Evolutionary conservation across 768 basidiomycete species (phyloP).

Genomic region (Atractiella rhizophila): DNA sequence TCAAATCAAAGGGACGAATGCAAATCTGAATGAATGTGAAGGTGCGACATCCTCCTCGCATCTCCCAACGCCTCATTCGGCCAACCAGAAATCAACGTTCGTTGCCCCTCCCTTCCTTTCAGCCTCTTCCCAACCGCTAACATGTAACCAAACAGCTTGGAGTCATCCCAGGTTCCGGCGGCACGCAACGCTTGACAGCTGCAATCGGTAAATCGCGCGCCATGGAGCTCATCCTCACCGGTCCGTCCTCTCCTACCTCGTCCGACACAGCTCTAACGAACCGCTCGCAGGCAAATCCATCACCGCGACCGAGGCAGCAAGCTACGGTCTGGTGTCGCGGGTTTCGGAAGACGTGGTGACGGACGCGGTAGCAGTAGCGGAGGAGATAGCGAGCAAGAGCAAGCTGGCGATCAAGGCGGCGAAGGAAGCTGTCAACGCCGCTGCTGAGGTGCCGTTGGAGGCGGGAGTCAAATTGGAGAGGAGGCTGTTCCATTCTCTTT

Average conservation of each 20-base stretch:
- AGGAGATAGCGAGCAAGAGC: constrained; percentile 54
- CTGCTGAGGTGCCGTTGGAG: constrained; percentile 47
- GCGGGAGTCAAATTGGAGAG: constrained; percentile 74
- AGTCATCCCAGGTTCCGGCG: constrained; percentile 80
- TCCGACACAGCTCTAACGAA: no score
- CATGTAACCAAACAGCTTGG: constrained; percentile 32
- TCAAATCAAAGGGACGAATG: not conserved
- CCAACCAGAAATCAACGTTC: constrained; percentile 69
- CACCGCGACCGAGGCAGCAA: constrained; percentile 51
- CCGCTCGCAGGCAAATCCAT: no score
- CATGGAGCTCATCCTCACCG: constrained; percentile 84
- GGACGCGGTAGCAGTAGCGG: constrained; percentile 60
- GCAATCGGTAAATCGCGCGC: constrained; percentile 73
- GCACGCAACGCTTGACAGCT: constrained; percentile 65
- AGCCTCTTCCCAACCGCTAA: not conserved
- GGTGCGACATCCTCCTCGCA: constrained; percentile 69
- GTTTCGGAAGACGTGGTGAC: constrained; percentile 60
- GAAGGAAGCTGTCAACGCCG: constrained; percentile 83
- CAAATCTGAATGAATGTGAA: not conserved
- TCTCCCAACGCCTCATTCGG: constrained; percentile 76
- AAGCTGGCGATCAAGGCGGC: constrained; percentile 54
- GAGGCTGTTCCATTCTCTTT: constrained; percentile 66
- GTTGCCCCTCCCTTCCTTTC: not conserved
- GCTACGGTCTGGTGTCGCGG: constrained; percentile 65
- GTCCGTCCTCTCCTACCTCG: no score